Evolutionary conservation across 371 early-diverging fungal species (phyloP).

Genomic region (Apophysomyces ossiformis): DNA sequence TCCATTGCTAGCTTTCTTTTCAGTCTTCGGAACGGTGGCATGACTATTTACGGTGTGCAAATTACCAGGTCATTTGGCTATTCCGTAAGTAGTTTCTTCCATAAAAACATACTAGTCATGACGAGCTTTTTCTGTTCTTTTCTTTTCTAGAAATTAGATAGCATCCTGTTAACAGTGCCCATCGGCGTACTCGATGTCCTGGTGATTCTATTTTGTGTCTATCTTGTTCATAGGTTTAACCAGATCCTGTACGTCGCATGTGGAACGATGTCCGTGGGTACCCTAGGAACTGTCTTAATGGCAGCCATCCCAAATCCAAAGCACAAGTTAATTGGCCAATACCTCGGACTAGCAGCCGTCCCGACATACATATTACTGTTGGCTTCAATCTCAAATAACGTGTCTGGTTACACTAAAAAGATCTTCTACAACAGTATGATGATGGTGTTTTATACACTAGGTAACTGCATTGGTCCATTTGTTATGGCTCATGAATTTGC

Average conservation of each 20-base stretch:
- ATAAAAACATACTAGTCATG: neutral
- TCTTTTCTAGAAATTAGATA: slow-evolving; percentile 21
- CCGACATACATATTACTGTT: slow-evolving; percentile 29
- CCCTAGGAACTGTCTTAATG: slow-evolving; percentile 31
- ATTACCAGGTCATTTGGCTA: slow-evolving; percentile 41
- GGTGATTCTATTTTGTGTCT: slow-evolving; percentile 25
- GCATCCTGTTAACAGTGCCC: slow-evolving; percentile 31
- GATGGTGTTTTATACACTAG: slow-evolving; percentile 33
- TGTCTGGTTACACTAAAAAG: slow-evolving; percentile 43
- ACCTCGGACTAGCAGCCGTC: slow-evolving; percentile 29
- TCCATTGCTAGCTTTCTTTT: slow-evolving; percentile 36
- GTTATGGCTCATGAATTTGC: slow-evolving; percentile 30
- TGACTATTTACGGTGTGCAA: slow-evolving; percentile 40
- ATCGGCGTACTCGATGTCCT: slow-evolving; percentile 30
- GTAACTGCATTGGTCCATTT: slow-evolving; percentile 30
- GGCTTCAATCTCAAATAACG: slow-evolving; percentile 33
- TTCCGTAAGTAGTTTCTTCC: slow-evolving; percentile 22
- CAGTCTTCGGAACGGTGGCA: slow-evolving; percentile 45
- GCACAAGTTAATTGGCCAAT: slow-evolving; percentile 32
- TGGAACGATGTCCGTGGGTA: slow-evolving; percentile 21
- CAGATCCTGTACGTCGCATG: slow-evolving; percentile 28
- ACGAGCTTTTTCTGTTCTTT: too few species aligned
- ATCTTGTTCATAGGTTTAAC: slow-evolving; percentile 20
- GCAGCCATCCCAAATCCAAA: slow-evolving; percentile 29
- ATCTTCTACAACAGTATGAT: slow-evolving; percentile 29